Conservation (phyloP, 208 protist genomes). For the Wallacemonas sp. region DNA sequence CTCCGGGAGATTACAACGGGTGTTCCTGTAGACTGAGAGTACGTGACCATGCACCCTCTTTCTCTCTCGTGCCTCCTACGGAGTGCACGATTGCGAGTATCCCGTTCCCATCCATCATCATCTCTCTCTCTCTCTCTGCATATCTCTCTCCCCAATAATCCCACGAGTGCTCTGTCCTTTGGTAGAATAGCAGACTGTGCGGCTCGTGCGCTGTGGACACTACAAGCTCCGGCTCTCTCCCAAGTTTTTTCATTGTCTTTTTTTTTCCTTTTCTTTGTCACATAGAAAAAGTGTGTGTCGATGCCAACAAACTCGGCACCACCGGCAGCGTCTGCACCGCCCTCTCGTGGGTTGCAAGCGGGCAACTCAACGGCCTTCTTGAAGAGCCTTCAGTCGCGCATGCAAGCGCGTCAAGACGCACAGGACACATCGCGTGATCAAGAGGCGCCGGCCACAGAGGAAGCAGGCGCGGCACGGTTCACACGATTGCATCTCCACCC, state of each 20-base stretch:
- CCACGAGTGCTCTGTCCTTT: too few species aligned
- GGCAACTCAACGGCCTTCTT: constrained; percentile 37
- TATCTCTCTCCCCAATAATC: background rate
- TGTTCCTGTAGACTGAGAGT: too few species aligned
- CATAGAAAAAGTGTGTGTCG: background rate
- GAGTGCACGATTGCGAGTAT: too few species aligned
- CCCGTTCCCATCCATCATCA: background rate
- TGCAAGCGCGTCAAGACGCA: constrained; percentile 51
- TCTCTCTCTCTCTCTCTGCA: background rate
- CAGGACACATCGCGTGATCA: background rate
- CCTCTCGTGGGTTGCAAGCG: background rate
- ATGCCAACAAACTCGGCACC: background rate
- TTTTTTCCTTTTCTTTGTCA: background rate
- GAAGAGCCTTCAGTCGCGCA: constrained; percentile 69
- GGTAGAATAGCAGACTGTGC: too few species aligned
- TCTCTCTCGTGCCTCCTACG: too few species aligned
- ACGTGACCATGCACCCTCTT: too few species aligned
- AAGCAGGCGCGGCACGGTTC: background rate
- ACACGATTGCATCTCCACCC: background rate
- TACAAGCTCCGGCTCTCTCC: too few species aligned
- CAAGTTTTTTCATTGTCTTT: background rate
- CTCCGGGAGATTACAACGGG: too few species aligned
- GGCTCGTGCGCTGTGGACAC: too few species aligned
- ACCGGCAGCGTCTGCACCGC: background rate
- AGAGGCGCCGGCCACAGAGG: too few species aligned